A percentile compares a stretch with the other conserved stretches of the same genome.
These are phyloP conservation scores for Malassezia cuniculi DNA, from an alignment of 1,284 basidiomycete species.

Conservation along the genomic window DNA sequence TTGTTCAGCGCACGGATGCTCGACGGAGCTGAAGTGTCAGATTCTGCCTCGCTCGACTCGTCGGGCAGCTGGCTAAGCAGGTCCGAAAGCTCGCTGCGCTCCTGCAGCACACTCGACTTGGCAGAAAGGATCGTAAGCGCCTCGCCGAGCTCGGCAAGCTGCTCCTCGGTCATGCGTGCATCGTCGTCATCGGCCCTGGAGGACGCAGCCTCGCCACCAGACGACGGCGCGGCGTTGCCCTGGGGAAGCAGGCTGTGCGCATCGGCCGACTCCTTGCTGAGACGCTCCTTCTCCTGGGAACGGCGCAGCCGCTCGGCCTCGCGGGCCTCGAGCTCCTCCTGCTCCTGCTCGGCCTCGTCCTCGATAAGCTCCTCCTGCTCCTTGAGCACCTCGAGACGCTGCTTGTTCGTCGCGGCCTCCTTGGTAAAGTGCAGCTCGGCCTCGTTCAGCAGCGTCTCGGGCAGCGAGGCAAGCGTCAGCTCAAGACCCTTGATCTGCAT, in stretches of 20 bases:
- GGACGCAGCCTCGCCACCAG: background rate
- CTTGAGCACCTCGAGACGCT: conserved; percentile 90
- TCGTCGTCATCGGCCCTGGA: conserved; percentile 50
- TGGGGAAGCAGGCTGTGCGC: conserved; percentile 30
- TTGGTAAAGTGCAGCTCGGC: conserved; percentile 89
- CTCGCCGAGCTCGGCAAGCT: conserved; percentile 83
- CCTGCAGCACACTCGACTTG: conserved; percentile 91
- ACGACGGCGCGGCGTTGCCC: conserved; percentile 1
- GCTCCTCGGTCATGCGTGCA: conserved; percentile 91
- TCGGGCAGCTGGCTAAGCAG: conserved; percentile 56
- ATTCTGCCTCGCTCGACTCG: background rate
- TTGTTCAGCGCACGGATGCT: conserved; percentile 66
- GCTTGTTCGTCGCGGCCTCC: conserved; percentile 87
- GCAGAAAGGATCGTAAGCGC: conserved; percentile 81
- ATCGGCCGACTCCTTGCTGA: conserved; percentile 30
- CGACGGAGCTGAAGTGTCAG: conserved; percentile 7
- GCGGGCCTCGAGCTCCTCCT: conserved; percentile 79
- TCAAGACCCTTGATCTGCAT: conserved; percentile 65
- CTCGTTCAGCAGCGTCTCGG: conserved; percentile 90
- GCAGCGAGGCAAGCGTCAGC: conserved; percentile 77
- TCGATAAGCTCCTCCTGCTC: conserved; percentile 99
- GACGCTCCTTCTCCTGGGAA: conserved; percentile 47
- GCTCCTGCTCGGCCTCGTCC: conserved; percentile 92
- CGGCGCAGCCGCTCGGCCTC: conserved; percentile 68
- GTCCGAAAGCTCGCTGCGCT: conserved; percentile 74